Conservation (phyloP, 106 monocot genomes). For the Narthecium ossifragum region DNA sequence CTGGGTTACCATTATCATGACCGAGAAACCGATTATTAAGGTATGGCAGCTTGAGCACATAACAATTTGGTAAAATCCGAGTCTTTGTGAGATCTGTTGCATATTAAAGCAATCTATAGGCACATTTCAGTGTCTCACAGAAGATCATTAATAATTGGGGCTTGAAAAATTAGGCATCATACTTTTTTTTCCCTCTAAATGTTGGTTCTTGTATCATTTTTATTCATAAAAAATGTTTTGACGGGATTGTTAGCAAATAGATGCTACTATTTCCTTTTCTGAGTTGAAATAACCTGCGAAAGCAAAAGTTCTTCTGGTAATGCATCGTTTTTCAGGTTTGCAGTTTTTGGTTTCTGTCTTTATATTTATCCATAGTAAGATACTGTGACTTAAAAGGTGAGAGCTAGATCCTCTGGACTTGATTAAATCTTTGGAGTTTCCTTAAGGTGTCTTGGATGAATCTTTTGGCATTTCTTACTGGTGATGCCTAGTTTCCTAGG, state of each 20-base stretch:
- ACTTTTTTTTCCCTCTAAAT: background rate
- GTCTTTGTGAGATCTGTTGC: background rate
- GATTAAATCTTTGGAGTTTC: background rate
- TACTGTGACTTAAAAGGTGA: background rate
- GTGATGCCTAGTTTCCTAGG: background rate
- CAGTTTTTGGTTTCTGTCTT: background rate
- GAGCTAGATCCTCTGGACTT: background rate
- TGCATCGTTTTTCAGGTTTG: background rate
- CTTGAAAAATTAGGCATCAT: background rate
- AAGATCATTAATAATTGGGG: background rate
- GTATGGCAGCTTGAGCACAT: constrained; percentile 10
- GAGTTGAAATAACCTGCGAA: background rate
- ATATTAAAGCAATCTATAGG: background rate
- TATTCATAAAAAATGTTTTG: background rate
- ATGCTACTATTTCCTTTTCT: background rate
- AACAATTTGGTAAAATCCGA: background rate
- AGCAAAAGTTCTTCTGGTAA: background rate
- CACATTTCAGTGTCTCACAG: background rate
- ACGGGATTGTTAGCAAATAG: background rate
- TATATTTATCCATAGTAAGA: background rate
- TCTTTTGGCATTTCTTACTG: background rate
- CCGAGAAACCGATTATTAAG: constrained; percentile 65
- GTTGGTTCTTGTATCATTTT: background rate
- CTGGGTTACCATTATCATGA: constrained; percentile 79
- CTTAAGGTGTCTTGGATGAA: background rate